Evolutionary conservation across 192 early-diverging fungal genomes (phyloP), one percentile per base, ranked within the genome.

Genomic region (Phlyctochytrium bullatum): DNA sequence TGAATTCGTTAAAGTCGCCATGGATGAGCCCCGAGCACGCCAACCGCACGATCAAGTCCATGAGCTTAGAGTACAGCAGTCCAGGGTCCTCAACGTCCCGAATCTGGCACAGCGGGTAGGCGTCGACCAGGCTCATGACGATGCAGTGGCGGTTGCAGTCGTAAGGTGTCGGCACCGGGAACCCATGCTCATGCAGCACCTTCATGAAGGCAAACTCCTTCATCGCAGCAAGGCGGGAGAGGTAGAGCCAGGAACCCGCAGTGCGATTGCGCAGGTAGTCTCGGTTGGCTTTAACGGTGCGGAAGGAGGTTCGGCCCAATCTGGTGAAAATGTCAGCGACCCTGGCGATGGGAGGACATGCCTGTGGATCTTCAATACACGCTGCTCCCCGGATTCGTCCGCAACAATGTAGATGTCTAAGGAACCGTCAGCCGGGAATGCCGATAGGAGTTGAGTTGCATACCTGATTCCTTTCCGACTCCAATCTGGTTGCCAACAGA

Each of bases 181-280:
- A 99, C 20, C 93, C 92, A 70, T 99, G 88, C 66, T 97, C 92
- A 69, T 98, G 79, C 34, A 98, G 66, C 23, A 92, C 93, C 79
- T 96, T 93, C 98, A 99, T 99, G 69, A 99, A 99, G 4, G 96
- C 96, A 69, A 83, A 97, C 78, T 99, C 98, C 69, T 98, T 98
- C 86, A 89, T 93, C 1, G 98, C 96, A 0, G 98, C 96, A 71
- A 99, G 84, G 25, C 95, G 88, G 16, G 98, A 97, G 90, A 99
- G 89, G 81, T 99, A 99, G 84, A 98, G 89, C 98, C 98, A 99
- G 2, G 94, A 96, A 17, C 93, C 91, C n/a, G 93, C 90, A 67
- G 95, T 91, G 31, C 93, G 86, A 64, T 93, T 92, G 58, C 91
- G 86, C 52, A 99, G 84, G 76, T 99, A 99, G 81, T 99, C 98